Percentiles rank a stretch among this genome's conserved stretches.
These are phyloP conservation scores for Lactarius indigo DNA, from an alignment of 768 basidiomycete genomes.

Conservation along the genomic window DNA sequence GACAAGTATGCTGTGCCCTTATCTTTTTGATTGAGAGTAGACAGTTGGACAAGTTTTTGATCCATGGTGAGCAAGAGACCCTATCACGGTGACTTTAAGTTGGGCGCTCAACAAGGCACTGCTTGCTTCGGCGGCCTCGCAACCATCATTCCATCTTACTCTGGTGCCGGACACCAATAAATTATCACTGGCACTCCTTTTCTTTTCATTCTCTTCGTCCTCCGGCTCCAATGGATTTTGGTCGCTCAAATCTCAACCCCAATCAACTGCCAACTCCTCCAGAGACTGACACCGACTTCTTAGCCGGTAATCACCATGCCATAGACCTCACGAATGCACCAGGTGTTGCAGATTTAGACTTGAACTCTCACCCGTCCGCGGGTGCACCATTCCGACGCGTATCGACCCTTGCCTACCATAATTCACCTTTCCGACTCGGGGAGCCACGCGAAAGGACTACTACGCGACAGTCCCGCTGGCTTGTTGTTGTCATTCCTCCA, in stretches of 20 bases:
- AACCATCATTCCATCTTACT: conserved; percentile 6
- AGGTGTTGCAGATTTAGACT: not conserved
- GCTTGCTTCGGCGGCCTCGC: not conserved
- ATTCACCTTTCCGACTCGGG: conserved; percentile 39
- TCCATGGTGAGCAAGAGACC: conserved; percentile 47
- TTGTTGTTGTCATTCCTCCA: conserved; percentile 69
- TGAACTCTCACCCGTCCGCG: not conserved
- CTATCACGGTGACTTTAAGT: not conserved
- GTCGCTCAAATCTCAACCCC: conserved; percentile 30
- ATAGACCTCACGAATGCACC: conserved; percentile 8
- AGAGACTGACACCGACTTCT: conserved; percentile 35
- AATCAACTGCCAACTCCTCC: conserved; percentile 34
- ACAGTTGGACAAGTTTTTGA: conserved; percentile 56
- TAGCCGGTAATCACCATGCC: not conserved
- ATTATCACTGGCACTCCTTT: not conserved
- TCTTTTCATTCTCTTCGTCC: conserved; percentile 33
- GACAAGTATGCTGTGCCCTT: conserved; percentile 72
- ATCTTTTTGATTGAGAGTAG: conserved; percentile 74
- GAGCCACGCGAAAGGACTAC: conserved; percentile 42
- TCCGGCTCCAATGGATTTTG: conserved; percentile 39
- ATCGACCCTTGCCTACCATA: conserved; percentile 56
- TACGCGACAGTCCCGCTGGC: conserved; percentile 43
- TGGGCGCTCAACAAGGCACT: not conserved
- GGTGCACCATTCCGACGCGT: conserved; percentile 39
- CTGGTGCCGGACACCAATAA: conserved; percentile 17